Evolutionary conservation across 2,329 filamentous ascomycete species (phyloP), one percentile per base, ranked within the genome.

Genomic region (Aspergillus sergii): DNA sequence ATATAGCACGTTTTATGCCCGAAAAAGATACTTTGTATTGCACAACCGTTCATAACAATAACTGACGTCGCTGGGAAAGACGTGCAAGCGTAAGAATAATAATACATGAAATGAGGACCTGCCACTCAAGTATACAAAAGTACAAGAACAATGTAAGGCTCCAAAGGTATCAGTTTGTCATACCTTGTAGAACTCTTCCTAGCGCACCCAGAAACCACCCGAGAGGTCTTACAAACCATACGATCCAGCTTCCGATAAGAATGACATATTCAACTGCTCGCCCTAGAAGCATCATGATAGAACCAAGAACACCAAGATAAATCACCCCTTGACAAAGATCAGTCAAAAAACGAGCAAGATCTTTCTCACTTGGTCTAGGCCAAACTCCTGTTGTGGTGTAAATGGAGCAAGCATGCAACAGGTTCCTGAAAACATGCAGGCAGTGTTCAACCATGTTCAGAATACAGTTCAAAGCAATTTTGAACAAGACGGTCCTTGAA

Each of bases 181-280:
- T 12, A n/a, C 54, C 39, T 19, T 73, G 64, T 26, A 77, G 50
- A 41, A 68, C 69, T 59, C 68, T 71, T 16, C 71, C 72, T 39
- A 77, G 51, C 39, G 66, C 63, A 16, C 72, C 68, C 55, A 77
- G 67, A 9, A 71, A 58, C 72, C 74, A 76, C 0, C 70, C 71
- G 67, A 78, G 73, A 1, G 77, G 77, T 46, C 64, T 72, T 2
- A 69, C 67, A 58, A 78, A 68, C 77, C 77, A 79, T 14, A 76
- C 58, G 32, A 79, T 65, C 77, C 77, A 79, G 23, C 70, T 73
- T 5, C 72, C 73, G 39, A 78, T 59, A 23, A 78, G 66, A 45
- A 76, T 69, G 46, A 78, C 58, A 36, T 77, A 77, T 2, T 72
- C 69, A 4, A 72, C 71, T 56, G 69, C 67, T 21, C 75, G 73